phyloP scores from a whole-genome alignment of 73 alveolate species.

The Effrenium voratum region DNA sequence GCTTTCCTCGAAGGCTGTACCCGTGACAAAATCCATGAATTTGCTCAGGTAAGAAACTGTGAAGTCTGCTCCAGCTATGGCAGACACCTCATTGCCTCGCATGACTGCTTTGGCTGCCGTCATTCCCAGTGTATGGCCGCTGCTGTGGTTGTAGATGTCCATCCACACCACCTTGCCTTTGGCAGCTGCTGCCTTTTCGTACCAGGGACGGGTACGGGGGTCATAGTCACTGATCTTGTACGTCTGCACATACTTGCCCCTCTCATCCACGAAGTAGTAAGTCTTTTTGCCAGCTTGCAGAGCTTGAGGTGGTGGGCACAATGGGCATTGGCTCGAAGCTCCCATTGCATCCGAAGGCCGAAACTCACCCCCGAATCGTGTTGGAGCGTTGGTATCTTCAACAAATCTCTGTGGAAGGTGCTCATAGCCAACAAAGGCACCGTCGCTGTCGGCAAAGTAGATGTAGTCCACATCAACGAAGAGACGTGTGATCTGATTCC shows the following conservation, averaged over 20 bases:
- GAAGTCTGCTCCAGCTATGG: conserved; percentile 51
- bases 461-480: conserved; percentile 46
- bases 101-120: conserved; percentile 52
- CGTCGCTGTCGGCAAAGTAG: conserved; percentile 35
- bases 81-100: background rate
- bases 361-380: conserved; percentile 65
- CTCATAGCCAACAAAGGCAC: conserved; percentile 53
- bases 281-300: conserved; percentile 32
- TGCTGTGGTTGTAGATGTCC: conserved; percentile 42
- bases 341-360: conserved; percentile 43
- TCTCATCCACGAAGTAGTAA: conserved; percentile 41
- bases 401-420: conserved; percentile 11
- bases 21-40: conserved; percentile 8
- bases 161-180: conserved; percentile 70
- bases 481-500: background rate
- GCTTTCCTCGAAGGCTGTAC: background rate
- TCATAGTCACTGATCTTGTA: conserved; percentile 13
- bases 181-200: conserved; percentile 5
- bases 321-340: background rate
- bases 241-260: background rate
- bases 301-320: conserved; percentile 56
- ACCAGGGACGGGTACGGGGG: conserved; percentile 67
- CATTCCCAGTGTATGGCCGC: conserved; percentile 83
- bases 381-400: background rate
- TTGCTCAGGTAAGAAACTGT: conserved; percentile 37